A percentile compares a stretch with the other conserved stretches of the same genome.
Evolutionary conservation across 192 early-diverging fungal genomes (phyloP).

Genomic region (Coemansia asiatica): DNA sequence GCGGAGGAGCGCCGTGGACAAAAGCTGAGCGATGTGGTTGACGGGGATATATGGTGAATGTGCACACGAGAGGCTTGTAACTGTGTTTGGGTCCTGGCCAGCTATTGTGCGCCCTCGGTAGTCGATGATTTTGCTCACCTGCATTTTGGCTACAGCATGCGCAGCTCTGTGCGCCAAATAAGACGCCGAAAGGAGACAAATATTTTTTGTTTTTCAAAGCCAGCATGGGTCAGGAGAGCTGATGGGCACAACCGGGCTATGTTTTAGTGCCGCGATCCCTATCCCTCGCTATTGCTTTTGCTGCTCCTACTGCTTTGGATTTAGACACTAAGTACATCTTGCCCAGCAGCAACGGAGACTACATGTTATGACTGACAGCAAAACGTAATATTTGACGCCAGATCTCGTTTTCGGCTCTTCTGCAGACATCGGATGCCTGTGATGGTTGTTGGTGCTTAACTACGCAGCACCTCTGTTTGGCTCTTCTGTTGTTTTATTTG

Average conservation of each 20-base stretch:
- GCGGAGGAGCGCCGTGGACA: neutral
- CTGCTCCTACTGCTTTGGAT: too few relatives aligned
- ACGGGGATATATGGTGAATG: neutral
- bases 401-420: neutral
- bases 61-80: neutral
- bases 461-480: neutral
- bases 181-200: neutral
- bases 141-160: neutral
- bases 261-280: too few relatives aligned
- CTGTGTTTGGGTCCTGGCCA: neutral
- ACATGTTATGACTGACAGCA: neutral
- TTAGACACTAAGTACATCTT: too few relatives aligned
- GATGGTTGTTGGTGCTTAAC: neutral
- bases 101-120: neutral
- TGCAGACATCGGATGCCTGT: neutral
- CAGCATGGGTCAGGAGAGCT: neutral
- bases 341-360: too few relatives aligned
- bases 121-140: neutral
- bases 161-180: slow-evolving; percentile 4
- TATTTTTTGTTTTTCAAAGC: neutral
- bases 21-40: neutral
- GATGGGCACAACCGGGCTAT: too few relatives aligned
- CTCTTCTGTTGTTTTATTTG: neutral
- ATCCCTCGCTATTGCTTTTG: too few relatives aligned
- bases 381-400: neutral